Conservation (phyloP, 169 alveolate species). For the Plasmodium fragile region DNA sequence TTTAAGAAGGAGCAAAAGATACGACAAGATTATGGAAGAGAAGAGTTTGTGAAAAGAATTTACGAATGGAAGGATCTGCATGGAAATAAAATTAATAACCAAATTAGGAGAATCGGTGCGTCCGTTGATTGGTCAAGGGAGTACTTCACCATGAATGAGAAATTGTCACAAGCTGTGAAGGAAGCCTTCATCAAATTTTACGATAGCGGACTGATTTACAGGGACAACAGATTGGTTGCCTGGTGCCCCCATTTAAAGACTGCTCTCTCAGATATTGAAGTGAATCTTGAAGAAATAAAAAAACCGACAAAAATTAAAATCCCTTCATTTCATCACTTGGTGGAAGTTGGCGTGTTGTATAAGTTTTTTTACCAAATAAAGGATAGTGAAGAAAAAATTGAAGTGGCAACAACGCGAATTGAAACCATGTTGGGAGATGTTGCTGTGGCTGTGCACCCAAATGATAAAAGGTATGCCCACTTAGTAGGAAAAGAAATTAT, state of each 20-base stretch:
- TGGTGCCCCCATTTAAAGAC: slow-evolving; percentile 99
- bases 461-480: slow-evolving; percentile 93
- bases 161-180: slow-evolving; percentile 94
- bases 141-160: slow-evolving; percentile 97
- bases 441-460: slow-evolving; percentile 99
- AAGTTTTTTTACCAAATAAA: slow-evolving; percentile 95
- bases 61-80: slow-evolving; percentile 99
- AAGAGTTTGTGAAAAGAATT: slow-evolving; percentile 93
- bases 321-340: slow-evolving; percentile 85
- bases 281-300: slow-evolving; percentile 95
- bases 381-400: slow-evolving; percentile 88
- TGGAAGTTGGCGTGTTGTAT: slow-evolving; percentile 98
- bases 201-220: slow-evolving; percentile 95
- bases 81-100: slow-evolving; percentile 94
- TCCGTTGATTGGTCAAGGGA: slow-evolving; percentile 99
- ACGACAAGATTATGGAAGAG: slow-evolving; percentile 98
- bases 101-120: slow-evolving; percentile 92
- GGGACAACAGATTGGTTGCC: slow-evolving; percentile 97
- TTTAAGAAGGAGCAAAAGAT: slow-evolving; percentile 93
- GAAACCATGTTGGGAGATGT: slow-evolving; percentile 99
- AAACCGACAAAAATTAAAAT: slow-evolving; percentile 89
- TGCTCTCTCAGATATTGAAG: slow-evolving; percentile 99
- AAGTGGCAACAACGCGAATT: slow-evolving; percentile 97
- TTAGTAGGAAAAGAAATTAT: slow-evolving; percentile 96
- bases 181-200: slow-evolving; percentile 96